Base-by-base conservation (phyloP, 345 rosid genomes). In the Dimocarpus longan region DNA sequence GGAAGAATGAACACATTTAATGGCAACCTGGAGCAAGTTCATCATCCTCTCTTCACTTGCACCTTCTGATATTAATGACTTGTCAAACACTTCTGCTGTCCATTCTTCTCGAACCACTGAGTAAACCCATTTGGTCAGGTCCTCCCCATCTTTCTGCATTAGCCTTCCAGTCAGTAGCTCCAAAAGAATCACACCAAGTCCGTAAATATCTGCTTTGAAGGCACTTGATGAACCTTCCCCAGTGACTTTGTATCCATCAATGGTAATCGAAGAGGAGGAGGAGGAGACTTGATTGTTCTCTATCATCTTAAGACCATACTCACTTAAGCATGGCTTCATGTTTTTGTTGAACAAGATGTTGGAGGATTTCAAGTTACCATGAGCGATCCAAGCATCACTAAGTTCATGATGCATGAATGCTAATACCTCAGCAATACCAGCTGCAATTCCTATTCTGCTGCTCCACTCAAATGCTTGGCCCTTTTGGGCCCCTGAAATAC, bases 31-130 rank as follows among this genome's bases (percentile, higher is more conserved):
- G 73, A 91, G 88, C 84, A 91, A 69, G 77, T 79, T 82, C 80
- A 89, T 85, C 92, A 89, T 87, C 78, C 88, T 85, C 39, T 84
- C 93, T 79, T 89, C 89, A 80, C 87, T 85, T 28, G 87, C 91
- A 9, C 86, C 93, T 72, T 85, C 87, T 22, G 72, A 26, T 64
- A 88, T 74, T 21, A 91, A 76, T 0, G 79, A 70, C 87, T 82
- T 87, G 71, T 91, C 93, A 39, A 91, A 89, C 24, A 91, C 93
- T 76, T 88, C 95, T 4, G 68, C 91, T 0, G 93, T 91, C 93
- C 93, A 86, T 81, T 89, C 95, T 68, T 91, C 93, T 12, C 81
- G 76, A 37, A 91, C 85, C 4, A 85, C 91, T 0, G 89, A 81
- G 19, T 81, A 85, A 73, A 91, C 95, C 95, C 95, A 89, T 68